phyloP scores from a whole-genome alignment of 2,329 filamentous ascomycete genomes.

The Diaporthe eres region DNA sequence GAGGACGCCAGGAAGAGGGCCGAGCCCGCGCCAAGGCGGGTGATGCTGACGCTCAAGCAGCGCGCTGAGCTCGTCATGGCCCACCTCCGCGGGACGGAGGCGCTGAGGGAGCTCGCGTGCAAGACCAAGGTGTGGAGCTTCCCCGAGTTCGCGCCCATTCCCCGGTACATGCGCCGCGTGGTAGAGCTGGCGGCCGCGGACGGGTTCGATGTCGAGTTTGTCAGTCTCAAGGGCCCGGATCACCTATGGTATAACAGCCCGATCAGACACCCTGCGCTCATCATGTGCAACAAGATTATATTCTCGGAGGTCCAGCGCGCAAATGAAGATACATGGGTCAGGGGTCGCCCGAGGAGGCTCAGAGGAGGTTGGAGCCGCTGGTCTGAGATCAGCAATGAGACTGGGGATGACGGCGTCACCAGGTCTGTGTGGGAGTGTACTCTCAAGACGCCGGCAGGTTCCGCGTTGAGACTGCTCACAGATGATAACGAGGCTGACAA shows the following conservation, averaged over 20 bases:
- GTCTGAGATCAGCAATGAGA: not conserved
- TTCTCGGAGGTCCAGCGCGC: not conserved
- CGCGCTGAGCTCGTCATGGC: not conserved
- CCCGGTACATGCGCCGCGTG: not conserved
- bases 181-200: not conserved
- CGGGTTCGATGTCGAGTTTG: not conserved
- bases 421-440: not conserved
- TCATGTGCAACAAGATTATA: not conserved
- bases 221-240: slow-evolving; percentile 1
- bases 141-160: not conserved
- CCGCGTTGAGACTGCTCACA: not conserved
- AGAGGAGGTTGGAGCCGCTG: not conserved
- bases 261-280: not conserved
- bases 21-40: rapidly evolving
- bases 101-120: not conserved
- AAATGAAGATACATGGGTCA: not conserved
- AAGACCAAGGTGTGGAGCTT: not conserved
- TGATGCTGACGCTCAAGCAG: not conserved
- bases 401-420: not conserved
- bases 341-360: not conserved
- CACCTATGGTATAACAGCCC: not conserved
- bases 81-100: not conserved
- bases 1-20: not conserved
- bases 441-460: not conserved
- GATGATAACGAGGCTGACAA: too few species aligned